These are phyloP conservation scores for Boletus rubescentipes DNA, from an alignment of 768 basidiomycete species.

Conservation along the genomic window DNA sequence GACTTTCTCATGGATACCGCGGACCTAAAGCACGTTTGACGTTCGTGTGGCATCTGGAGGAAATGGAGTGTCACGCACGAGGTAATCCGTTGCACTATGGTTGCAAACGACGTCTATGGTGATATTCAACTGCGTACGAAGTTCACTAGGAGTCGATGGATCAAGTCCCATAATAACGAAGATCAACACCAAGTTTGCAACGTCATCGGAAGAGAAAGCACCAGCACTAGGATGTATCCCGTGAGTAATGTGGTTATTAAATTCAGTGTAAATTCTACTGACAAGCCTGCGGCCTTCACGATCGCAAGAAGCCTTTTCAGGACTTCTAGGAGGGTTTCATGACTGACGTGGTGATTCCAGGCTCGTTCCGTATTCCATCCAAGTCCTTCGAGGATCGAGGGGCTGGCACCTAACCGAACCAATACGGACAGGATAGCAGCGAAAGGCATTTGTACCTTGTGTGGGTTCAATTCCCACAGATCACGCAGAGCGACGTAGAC, in stretches of 20 bases:
- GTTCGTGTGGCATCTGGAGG: not conserved
- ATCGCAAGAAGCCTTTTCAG: conserved; percentile 44
- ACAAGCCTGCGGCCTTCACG: conserved; percentile 47
- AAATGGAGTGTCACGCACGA: conserved; percentile 16
- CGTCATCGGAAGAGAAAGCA: conserved; percentile 39
- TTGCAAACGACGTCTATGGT: conserved; percentile 49
- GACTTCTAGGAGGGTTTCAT: conserved; percentile 29
- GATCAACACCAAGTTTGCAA: conserved; percentile 47
- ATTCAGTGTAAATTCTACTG: conserved; percentile 21
- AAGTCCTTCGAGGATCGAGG: conserved; percentile 33
- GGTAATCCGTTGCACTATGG: conserved; percentile 33
- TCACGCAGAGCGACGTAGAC: conserved; percentile 36
- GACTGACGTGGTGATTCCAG: conserved; percentile 14
- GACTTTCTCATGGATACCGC: conserved; percentile 44
- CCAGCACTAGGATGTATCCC: conserved; percentile 28
- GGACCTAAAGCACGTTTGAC: conserved; percentile 40
- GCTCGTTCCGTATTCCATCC: conserved; percentile 27
- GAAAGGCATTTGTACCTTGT: conserved; percentile 33
- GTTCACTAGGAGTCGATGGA: conserved; percentile 41
- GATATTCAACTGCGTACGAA: conserved; percentile 45
- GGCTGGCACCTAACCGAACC: conserved; percentile 45
- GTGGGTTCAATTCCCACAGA: conserved; percentile 28
- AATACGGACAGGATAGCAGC: conserved; percentile 38
- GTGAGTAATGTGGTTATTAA: not conserved
- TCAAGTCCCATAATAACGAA: conserved; percentile 61